phyloP scores from a whole-genome alignment of 441 rosid species.

The Rhodomyrtus psidioides region DNA sequence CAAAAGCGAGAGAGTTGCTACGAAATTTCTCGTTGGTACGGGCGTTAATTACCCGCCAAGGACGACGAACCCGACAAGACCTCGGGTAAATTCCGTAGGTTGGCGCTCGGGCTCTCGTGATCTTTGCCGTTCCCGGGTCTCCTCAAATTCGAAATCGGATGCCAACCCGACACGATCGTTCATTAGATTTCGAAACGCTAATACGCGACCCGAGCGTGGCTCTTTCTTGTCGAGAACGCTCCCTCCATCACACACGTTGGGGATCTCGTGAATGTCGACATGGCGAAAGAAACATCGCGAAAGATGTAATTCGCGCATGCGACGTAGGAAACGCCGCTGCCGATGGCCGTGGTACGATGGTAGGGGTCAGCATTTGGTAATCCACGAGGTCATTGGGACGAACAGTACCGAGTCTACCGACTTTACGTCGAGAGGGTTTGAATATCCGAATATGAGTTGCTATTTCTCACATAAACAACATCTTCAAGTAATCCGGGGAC shows the following conservation, averaged over 20 bases:
- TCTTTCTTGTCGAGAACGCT: too few relatives aligned
- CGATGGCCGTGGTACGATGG: neutral
- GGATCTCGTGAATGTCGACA: too few relatives aligned
- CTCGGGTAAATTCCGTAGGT: neutral
- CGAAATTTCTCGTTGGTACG: neutral
- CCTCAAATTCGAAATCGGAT: neutral
- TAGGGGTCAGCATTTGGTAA: neutral
- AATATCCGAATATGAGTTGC: neutral
- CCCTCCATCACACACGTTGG: too few relatives aligned
- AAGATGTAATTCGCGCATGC: neutral
- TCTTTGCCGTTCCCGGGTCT: neutral
- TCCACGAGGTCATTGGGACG: neutral
- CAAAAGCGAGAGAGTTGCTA: neutral
- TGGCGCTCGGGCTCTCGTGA: neutral
- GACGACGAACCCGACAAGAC: neutral
- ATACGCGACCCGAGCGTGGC: neutral
- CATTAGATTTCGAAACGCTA: too few relatives aligned
- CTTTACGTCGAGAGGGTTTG: fast-evolving
- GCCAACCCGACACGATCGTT: neutral
- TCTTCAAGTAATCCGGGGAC: neutral
- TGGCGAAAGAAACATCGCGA: too few relatives aligned
- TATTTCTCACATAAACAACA: neutral
- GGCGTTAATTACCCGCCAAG: neutral
- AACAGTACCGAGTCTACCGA: neutral
- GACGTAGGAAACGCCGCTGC: too few relatives aligned